Conservation (phyloP, 495 filamentous ascomycete species). For the Schizothecium vesticola region DNA sequence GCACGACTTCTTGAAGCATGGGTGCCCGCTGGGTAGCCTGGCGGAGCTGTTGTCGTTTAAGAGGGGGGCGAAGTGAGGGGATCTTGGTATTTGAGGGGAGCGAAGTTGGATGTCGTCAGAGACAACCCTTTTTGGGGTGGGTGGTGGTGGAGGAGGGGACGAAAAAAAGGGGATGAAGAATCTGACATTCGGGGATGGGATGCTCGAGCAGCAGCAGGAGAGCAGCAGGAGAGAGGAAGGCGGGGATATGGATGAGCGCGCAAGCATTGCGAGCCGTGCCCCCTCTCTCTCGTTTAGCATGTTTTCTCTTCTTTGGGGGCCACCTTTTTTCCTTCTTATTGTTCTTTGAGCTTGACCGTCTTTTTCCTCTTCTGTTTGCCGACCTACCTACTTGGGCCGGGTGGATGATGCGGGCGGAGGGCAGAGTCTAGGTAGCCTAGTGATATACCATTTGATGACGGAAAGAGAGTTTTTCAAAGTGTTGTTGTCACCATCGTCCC, state of each 20-base stretch:
- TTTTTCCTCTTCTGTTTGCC: background rate
- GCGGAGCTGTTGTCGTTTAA: conserved; percentile 81
- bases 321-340: background rate
- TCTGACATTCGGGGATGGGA: background rate
- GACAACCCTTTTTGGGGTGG: background rate
- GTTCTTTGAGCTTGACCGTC: background rate
- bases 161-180: background rate
- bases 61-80: conserved; percentile 41
- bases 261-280: background rate
- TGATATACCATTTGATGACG: background rate
- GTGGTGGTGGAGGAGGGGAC: background rate
- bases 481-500: background rate
- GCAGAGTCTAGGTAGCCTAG: background rate
- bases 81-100: background rate
- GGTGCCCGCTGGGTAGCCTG: conserved; percentile 73
- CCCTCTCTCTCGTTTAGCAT: background rate
- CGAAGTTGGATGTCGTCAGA: background rate
- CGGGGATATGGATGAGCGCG: background rate
- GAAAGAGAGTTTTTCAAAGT: background rate
- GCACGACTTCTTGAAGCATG: conserved; percentile 72
- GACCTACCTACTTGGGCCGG: background rate
- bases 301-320: background rate
- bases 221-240: background rate
- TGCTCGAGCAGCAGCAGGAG: background rate
- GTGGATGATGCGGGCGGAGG: background rate